phyloP scores from a whole-genome alignment of 2,329 filamentous ascomycete genomes.

The Aureobasidium sp. region DNA sequence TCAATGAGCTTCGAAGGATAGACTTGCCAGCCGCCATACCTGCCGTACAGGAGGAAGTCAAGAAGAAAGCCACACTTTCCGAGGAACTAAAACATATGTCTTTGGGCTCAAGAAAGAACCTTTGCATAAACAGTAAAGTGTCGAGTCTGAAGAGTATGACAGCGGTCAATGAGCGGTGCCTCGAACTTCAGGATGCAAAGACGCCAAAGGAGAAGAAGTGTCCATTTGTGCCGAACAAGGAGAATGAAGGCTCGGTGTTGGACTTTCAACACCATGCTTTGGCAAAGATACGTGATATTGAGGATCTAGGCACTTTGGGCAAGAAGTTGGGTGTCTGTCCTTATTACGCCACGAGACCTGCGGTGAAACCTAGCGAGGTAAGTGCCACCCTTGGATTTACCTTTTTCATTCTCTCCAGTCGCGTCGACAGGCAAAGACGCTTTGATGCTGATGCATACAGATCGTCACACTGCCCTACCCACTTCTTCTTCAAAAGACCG shows the following conservation, averaged over 20 bases:
- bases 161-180: conserved; percentile 87
- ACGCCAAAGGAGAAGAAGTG: conserved; percentile 60
- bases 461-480: conserved; percentile 92
- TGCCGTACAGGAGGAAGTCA: conserved; percentile 12
- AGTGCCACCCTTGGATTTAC: neutral
- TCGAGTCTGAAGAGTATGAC: conserved; percentile 58
- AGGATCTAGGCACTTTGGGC: conserved; percentile 74
- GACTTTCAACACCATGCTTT: conserved; percentile 79
- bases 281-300: conserved; percentile 83
- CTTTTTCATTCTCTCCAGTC: neutral
- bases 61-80: conserved; percentile 23
- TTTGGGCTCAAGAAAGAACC: conserved; percentile 75
- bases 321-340: conserved; percentile 76
- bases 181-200: conserved; percentile 74
- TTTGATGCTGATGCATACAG: conserved; percentile 26
- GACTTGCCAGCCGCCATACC: conserved; percentile 61
- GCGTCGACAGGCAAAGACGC: no score
- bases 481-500: conserved; percentile 74
- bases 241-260: conserved; percentile 61
- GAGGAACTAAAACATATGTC: conserved; percentile 73
- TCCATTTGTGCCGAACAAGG: conserved; percentile 67
- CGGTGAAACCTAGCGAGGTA: conserved; percentile 70
- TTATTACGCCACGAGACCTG: conserved; percentile 87
- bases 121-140: conserved; percentile 84
- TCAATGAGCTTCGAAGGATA: conserved; percentile 73